phyloP scores from a whole-genome alignment of 768 basidiomycete genomes.

The Tephrocybe sp. region DNA sequence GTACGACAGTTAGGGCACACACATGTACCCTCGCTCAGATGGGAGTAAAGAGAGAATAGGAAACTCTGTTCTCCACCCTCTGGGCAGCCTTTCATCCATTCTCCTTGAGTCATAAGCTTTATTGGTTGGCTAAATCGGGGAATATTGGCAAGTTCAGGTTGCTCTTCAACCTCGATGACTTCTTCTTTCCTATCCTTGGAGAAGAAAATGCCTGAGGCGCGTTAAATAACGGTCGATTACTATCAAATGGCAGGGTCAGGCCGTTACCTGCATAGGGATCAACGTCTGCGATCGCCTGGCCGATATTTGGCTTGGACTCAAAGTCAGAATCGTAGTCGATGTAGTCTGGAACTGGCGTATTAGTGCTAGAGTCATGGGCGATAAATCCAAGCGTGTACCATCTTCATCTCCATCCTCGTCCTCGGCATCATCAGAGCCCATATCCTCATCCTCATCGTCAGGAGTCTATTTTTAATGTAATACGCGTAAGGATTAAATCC shows the following conservation, averaged over 20 bases:
- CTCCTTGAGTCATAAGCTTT: constrained; percentile 79
- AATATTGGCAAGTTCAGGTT: constrained; percentile 52
- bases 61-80: constrained; percentile 90
- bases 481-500: not conserved
- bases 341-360: constrained; percentile 39
- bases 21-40: constrained; percentile 61
- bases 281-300: constrained; percentile 49
- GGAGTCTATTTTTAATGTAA: constrained; percentile 44
- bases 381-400: constrained; percentile 26
- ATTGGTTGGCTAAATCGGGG: constrained; percentile 41
- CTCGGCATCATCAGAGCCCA: constrained; percentile 40
- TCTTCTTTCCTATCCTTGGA: constrained; percentile 92
- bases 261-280: constrained; percentile 85
- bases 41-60: constrained; percentile 80
- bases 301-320: constrained; percentile 41
- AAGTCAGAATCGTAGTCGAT: constrained; percentile 84
- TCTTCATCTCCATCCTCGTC: constrained; percentile 54
- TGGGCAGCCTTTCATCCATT: constrained; percentile 98
- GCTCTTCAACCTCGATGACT: constrained; percentile 89
- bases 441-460: constrained; percentile 49
- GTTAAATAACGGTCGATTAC: constrained; percentile 8
- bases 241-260: not conserved
- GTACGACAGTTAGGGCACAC: constrained; percentile 77
- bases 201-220: constrained; percentile 77
- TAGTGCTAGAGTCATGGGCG: not conserved